These are phyloP conservation scores for Pelargonium nanum DNA, from an alignment of 345 rosid species.

Conservation along the genomic window DNA sequence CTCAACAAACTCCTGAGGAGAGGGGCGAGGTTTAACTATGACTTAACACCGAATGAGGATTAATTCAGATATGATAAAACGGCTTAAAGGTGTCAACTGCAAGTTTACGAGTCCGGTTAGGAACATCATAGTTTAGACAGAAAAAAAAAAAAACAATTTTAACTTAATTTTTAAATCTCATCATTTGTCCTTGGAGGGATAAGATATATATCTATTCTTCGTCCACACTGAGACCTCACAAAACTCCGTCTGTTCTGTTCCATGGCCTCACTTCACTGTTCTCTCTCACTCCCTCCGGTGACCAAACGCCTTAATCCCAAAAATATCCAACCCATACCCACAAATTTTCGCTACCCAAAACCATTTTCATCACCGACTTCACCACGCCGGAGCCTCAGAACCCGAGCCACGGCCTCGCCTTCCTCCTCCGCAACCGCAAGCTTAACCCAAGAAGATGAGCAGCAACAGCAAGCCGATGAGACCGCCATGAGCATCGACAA, in stretches of 20 bases:
- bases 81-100: no score
- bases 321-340: background rate
- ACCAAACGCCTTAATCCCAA: background rate
- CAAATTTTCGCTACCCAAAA: background rate
- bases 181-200: no score
- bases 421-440: constrained; percentile 21
- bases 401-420: constrained; percentile 21
- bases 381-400: constrained; percentile 18
- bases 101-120: no score
- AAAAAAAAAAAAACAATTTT: no score
- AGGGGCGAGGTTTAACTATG: no score
- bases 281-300: constrained; percentile 1
- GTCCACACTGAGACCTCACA: background rate
- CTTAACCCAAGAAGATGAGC: background rate
- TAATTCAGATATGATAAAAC: no score
- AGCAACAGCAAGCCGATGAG: constrained; percentile 5
- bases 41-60: no score
- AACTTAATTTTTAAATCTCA: no score
- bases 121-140: no score
- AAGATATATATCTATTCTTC: background rate
- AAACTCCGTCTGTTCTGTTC: no score
- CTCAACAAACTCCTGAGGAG: no score
- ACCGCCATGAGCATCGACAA: constrained; percentile 57
- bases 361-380: constrained; percentile 3
- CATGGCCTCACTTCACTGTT: constrained; percentile 13